Evolutionary conservation across 1,284 basidiomycete genomes (phyloP).

Genomic region (Amylostereum chailletii): DNA sequence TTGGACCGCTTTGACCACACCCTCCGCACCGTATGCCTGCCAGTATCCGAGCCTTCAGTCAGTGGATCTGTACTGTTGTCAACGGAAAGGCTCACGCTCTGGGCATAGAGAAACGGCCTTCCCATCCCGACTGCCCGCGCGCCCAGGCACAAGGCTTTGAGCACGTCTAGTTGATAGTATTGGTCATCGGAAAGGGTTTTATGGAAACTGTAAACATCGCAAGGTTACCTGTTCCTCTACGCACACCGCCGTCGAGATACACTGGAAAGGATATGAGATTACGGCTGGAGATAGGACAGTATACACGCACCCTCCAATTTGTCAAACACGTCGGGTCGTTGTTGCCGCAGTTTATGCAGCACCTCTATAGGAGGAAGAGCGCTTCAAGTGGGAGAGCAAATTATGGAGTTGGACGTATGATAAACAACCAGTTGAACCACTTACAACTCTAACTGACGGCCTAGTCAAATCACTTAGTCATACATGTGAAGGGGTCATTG

Average conservation of each 20-base stretch:
- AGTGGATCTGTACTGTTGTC: conserved; percentile 1
- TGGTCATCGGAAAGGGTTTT: neutral
- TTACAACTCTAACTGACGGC: conserved; percentile 78
- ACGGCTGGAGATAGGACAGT: conserved; percentile 2
- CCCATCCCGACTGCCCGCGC: conserved; percentile 88
- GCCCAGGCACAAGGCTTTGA: conserved; percentile 89
- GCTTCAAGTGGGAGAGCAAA: conserved; percentile 21
- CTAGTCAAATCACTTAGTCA: conserved; percentile 23
- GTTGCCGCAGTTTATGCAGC: conserved; percentile 62
- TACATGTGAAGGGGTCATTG: conserved; percentile 4
- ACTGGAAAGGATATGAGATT: conserved; percentile 32
- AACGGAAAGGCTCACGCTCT: conserved; percentile 48
- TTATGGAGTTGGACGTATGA: neutral
- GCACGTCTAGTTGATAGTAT: conserved; percentile 44
- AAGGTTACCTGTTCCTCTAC: conserved; percentile 66
- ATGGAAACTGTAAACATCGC: neutral
- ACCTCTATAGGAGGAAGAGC: conserved; percentile 70
- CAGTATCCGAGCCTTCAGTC: neutral
- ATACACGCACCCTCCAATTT: conserved; percentile 48
- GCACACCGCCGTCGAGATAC: conserved; percentile 85
- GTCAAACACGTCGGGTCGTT: conserved; percentile 70
- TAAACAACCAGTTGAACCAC: conserved; percentile 12
- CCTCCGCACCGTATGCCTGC: conserved; percentile 76
- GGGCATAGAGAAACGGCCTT: conserved; percentile 84
- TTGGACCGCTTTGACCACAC: conserved; percentile 66